Evolutionary conservation across 2,329 filamentous ascomycete species (phyloP), one percentile per base, ranked within the genome.

Genomic region (Pseudogymnoascus sp.): DNA sequence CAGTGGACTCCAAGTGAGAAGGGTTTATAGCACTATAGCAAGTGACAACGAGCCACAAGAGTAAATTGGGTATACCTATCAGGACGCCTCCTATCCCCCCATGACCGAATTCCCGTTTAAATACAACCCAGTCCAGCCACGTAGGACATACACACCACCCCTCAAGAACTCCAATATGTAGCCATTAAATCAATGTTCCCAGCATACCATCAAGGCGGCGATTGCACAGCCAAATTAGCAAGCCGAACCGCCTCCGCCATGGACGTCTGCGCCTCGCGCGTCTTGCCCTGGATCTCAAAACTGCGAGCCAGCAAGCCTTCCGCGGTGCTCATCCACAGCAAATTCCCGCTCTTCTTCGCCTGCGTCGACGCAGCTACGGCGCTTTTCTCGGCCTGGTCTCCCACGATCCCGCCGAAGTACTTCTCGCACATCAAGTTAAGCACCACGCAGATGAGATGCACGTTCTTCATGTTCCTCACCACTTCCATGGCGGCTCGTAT

Each of bases 401-500:
- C 92, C 93, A 97, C 71, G 4, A 73, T 69, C 60, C 70, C 70
- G 5, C 64, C 65, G 63, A 75, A 75, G 63, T 96, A 89, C 62
- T 87, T 85, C 71, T 84, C 86, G 62, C 90, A 89, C 89, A 97
- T 96, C 68, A 95, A 87, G 69, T 87, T 92, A 65, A 97, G 84
- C 5, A 89, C 87, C 68, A 97, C 89, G 60, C 88, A 88, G n/a
- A 92, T 83, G 63, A 93, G 88, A 68, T 96, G 90, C 31, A 85
- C 85, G 73, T 96, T 96, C 63, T 81, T 81, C 7, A 89, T 86
- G 6, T 80, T 79, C 68, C 88, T 88, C 11, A 90, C 88, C 2
- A 86, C 85, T 41, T 83, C 82, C 45, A 96, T 82, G 1, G 92
- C 89, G 41, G 82, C 81, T 66, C 90, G 86, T 63, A 97, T 87